phyloP scores from a whole-genome alignment of 2,329 filamentous ascomycete species.

The Neurospora sp. region DNA sequence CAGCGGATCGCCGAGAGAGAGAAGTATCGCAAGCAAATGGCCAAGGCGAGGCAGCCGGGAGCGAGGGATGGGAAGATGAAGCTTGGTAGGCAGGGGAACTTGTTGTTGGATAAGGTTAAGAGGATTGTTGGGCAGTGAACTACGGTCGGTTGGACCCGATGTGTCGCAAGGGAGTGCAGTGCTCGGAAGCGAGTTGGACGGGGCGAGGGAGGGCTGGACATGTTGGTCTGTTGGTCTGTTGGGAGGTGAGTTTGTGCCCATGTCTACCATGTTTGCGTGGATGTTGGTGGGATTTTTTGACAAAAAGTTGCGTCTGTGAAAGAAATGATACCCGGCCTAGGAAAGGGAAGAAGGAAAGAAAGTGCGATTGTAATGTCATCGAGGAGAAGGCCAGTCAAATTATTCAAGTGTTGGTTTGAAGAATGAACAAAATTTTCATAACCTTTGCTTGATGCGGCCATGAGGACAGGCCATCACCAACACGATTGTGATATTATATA shows the following conservation, averaged over 20 bases:
- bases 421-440: neutral
- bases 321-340: neutral
- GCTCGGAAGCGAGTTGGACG: neutral
- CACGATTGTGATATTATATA: neutral
- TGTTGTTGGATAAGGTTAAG: constrained; percentile 70
- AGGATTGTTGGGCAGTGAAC: constrained; percentile 46
- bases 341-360: neutral
- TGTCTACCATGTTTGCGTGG: neutral
- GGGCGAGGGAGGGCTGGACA: neutral
- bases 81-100: constrained; percentile 68
- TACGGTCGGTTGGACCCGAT: neutral
- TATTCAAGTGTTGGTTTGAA: neutral
- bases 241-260: neutral
- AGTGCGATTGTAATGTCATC: neutral
- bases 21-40: constrained; percentile 55
- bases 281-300: neutral
- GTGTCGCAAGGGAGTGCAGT: neutral
- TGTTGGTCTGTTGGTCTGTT: neutral
- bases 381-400: neutral
- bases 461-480: neutral
- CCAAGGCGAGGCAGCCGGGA: constrained; percentile 59
- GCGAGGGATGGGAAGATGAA: constrained; percentile 57
- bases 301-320: neutral
- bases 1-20: constrained; percentile 55
- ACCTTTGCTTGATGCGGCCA: neutral